Conservation (phyloP, 2,329 filamentous ascomycete genomes). For the Penicillium sp. region DNA sequence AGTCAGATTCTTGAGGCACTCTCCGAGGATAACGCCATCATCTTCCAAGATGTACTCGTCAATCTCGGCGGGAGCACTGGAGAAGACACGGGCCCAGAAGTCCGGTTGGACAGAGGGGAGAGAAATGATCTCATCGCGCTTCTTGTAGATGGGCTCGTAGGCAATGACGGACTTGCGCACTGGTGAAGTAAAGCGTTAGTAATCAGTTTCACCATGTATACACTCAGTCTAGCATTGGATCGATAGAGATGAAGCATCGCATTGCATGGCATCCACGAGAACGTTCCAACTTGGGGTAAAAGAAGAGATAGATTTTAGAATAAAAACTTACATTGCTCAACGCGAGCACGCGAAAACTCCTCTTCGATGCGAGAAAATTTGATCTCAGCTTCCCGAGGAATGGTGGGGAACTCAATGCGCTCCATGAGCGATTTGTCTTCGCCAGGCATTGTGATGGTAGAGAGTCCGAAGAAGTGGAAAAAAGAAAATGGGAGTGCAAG, state of each 20-base stretch:
- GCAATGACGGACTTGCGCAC: constrained; percentile 74
- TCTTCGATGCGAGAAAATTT: constrained; percentile 78
- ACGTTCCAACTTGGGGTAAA: too few relatives aligned
- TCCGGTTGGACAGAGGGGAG: constrained; percentile 63
- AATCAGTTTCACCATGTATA: background rate
- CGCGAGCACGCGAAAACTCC: constrained; percentile 81
- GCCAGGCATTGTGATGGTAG: constrained; percentile 26
- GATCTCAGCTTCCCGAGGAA: constrained; percentile 52
- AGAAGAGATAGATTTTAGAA: background rate
- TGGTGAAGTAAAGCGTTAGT: constrained; percentile 40
- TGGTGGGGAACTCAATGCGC: constrained; percentile 37
- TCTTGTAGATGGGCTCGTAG: constrained; percentile 71
- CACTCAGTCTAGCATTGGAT: background rate
- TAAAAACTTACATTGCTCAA: constrained; percentile 72
- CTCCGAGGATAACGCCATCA: constrained; percentile 71
- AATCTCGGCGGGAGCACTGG: constrained; percentile 81
- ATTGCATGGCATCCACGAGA: background rate
- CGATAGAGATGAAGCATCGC: background rate
- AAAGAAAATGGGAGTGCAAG: constrained; percentile 1
- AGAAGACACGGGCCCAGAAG: constrained; percentile 95
- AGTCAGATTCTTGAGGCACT: constrained; percentile 67
- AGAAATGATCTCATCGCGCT: constrained; percentile 70
- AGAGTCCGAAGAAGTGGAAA: constrained; percentile 1
- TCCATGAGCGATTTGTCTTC: constrained; percentile 41
- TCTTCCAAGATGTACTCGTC: constrained; percentile 84